These are phyloP conservation scores for Gillenia trifoliata DNA, from an alignment of 306 rosid genomes.

Conservation along the genomic window DNA sequence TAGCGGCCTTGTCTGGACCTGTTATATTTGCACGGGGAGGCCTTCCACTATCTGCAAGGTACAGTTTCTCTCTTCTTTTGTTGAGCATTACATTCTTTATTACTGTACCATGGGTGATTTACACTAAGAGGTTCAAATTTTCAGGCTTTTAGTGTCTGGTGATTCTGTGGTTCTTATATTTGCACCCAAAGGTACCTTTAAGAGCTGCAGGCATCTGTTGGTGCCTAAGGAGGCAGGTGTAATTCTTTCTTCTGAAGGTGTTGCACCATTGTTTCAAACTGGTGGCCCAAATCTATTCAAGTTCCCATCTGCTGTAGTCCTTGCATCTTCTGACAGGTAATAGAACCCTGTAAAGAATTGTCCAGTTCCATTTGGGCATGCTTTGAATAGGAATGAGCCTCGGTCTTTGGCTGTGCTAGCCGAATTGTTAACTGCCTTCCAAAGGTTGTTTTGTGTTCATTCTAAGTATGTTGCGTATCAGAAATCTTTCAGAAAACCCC, in stretches of 20 bases:
- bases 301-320: conserved; percentile 32
- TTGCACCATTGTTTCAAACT: conserved; percentile 27
- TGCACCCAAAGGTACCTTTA: conserved; percentile 31
- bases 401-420: background rate
- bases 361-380: background rate
- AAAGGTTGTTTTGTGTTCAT: background rate
- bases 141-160: conserved; percentile 42
- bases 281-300: conserved; percentile 27
- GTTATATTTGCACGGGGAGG: conserved; percentile 43
- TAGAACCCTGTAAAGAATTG: background rate
- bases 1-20: conserved; percentile 36
- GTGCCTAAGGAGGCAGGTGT: conserved; percentile 40
- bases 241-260: conserved; percentile 34
- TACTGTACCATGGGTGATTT: background rate
- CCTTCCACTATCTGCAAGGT: conserved; percentile 45
- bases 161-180: conserved; percentile 35
- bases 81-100: background rate
- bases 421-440: background rate
- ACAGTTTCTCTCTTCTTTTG: background rate
- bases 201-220: conserved; percentile 29
- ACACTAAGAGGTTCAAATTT: conserved; percentile 14
- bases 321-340: conserved; percentile 45
- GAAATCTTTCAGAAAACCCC: background rate
- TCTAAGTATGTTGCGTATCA: background rate
- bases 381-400: background rate